Evolutionary conservation across 2,329 filamentous ascomycete species (phyloP), one percentile per base, ranked within the genome.

Genomic region (Neopestalotiopsis sp.): DNA sequence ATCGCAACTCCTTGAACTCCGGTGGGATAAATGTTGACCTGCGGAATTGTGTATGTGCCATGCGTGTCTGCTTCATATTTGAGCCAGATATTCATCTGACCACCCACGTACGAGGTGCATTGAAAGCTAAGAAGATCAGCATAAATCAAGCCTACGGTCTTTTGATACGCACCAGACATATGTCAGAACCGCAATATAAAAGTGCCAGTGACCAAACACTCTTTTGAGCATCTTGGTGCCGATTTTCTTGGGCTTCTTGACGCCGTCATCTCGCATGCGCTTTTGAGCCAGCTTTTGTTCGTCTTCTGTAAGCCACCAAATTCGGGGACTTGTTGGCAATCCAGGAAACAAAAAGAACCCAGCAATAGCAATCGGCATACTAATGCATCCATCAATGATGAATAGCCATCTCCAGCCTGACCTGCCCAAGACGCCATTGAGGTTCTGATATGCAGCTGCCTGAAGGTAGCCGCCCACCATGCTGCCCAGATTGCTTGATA

Each of bases 331-430:
- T 24, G 77, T 77, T 0, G 80, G 80, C 5, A 81, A 75, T 0
- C 80, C 80, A 0, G 80, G 80, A 65, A 72, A 73, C 1, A 86
- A 80, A 7, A 86, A 70, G 67, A 80, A 87, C 0, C 85, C 85
- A 3, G 84, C 78, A 4, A 87, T 66, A 0, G 84, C 83, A 4
- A 87, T 81, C 0, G 85, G 84, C 4, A 88, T 76, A 3, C 82
- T 84, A 72, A 87, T 87, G 24, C 84, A 78, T 1, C 84, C 85
- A 61, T 86, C 85, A 24, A 88, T 86, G 14, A 88, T 84, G 59
- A 59, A 67, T 4, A 67, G 52, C 65, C 65, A 67, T 30, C 65
- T 59, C 65, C 56, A 67, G 13, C 65, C 65, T 30, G 56, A 76
- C 75, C 83, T 81, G 0, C 84, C 84, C 3, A 71, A 73, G 0